These are phyloP conservation scores for Tylopilus sp. DNA, from an alignment of 768 basidiomycete genomes.

Conservation along the genomic window DNA sequence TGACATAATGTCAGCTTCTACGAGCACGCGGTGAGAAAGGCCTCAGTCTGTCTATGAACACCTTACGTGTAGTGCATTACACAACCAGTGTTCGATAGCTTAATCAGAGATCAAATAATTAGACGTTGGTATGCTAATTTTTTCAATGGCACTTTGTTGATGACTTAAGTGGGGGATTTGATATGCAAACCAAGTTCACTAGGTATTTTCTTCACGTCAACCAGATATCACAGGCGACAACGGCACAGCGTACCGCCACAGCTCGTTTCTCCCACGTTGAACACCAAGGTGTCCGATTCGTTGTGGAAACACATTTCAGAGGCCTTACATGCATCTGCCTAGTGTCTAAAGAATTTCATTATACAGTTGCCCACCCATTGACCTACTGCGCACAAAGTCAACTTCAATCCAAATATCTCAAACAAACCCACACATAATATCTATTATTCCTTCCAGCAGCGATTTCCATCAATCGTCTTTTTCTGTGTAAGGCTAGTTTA, in stretches of 20 bases:
- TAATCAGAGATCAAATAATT: too few relatives aligned
- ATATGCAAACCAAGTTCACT: too few relatives aligned
- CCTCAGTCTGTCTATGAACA: too few relatives aligned
- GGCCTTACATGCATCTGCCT: background rate
- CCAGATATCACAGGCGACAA: background rate
- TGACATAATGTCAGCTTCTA: too few relatives aligned
- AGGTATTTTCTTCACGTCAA: background rate
- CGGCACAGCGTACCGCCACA: background rate
- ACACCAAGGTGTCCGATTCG: background rate
- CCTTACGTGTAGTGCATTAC: too few relatives aligned
- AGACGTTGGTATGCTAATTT: too few relatives aligned
- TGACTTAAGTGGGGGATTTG: background rate
- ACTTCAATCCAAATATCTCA: background rate
- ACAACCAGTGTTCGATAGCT: too few relatives aligned
- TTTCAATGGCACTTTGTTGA: too few relatives aligned
- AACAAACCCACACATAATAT: background rate
- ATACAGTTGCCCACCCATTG: background rate
- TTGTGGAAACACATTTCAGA: background rate
- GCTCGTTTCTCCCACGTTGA: background rate
- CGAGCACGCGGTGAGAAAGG: too few relatives aligned
- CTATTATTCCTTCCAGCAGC: background rate
- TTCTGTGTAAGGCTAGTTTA: background rate
- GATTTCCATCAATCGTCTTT: background rate
- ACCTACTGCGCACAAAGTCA: background rate
- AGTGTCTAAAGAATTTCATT: background rate